Evolutionary conservation across 177 flowering plant species (phyloP).

Genomic region (Telopea speciosissima): DNA sequence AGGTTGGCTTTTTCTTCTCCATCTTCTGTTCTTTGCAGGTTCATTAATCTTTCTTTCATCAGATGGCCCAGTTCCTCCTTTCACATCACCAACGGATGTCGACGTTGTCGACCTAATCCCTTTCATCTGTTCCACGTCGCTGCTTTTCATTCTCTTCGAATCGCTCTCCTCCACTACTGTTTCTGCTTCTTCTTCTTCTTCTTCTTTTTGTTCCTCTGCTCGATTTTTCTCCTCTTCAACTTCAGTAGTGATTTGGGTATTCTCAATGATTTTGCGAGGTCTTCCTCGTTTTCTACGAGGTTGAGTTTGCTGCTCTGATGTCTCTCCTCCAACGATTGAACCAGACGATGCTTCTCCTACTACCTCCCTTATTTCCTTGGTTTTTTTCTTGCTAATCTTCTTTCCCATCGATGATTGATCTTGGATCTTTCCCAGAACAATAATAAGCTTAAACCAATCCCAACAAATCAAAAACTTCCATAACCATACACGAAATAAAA

Average conservation of each 20-base stretch:
- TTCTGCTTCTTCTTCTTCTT: constrained; percentile 15
- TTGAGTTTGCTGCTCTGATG: constrained; percentile 15
- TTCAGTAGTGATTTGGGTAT: constrained; percentile 6
- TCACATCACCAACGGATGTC: neutral
- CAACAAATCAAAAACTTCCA: no score
- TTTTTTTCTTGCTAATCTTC: constrained; percentile 35
- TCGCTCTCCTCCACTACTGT: constrained; percentile 15
- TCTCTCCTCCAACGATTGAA: constrained; percentile 12
- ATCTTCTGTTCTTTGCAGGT: constrained; percentile 37
- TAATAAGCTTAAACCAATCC: no score
- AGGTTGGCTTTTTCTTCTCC: constrained; percentile 52
- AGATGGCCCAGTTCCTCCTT: constrained; percentile 6
- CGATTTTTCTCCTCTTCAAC: neutral
- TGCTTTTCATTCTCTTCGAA: constrained; percentile 20
- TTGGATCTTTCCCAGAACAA: no score
- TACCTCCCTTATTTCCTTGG: constrained; percentile 36
- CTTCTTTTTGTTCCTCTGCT: neutral
- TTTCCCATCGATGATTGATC: constrained; percentile 38
- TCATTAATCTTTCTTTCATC: constrained; percentile 8
- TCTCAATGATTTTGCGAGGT: constrained; percentile 44
- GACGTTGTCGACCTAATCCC: constrained; percentile 12
- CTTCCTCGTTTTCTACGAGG: constrained; percentile 54
- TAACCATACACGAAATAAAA: no score
- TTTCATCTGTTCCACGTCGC: constrained; percentile 12
- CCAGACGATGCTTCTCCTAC: constrained; percentile 28